Conservation (phyloP, 2,329 filamentous ascomycete genomes). For the Alternaria alternata region DNA sequence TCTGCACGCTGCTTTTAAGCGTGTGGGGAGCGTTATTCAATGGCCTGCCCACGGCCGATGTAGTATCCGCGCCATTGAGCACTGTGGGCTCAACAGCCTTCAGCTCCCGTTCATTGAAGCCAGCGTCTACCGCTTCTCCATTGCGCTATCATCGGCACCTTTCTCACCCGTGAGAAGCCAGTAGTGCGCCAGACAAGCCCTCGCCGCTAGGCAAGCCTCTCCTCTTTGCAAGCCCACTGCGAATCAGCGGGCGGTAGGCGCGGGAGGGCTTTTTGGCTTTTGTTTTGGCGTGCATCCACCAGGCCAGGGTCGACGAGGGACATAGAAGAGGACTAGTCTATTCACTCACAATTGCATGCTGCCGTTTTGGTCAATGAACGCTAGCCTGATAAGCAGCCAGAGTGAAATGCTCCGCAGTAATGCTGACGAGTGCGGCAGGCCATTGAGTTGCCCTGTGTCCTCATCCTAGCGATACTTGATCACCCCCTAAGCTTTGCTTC, state of each 20-base stretch:
- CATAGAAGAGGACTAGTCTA: constrained; percentile 22
- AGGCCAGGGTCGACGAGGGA: constrained; percentile 17
- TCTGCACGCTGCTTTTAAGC: constrained; percentile 41
- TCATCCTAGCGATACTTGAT: constrained; percentile 10
- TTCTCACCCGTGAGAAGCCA: constrained; percentile 26
- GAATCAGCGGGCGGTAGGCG: constrained; percentile 38
- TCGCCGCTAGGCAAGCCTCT: constrained; percentile 24
- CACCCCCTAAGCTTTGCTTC: constrained; percentile 12
- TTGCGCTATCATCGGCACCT: constrained; percentile 27
- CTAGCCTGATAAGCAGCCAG: constrained; percentile 28
- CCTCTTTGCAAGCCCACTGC: constrained; percentile 30
- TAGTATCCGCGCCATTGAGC: constrained; percentile 25
- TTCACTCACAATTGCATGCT: constrained; percentile 36
- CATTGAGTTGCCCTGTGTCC: constrained; percentile 18
- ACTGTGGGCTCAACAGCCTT: constrained; percentile 12
- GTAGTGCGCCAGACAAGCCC: constrained; percentile 23
- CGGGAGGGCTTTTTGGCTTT: constrained; percentile 39
- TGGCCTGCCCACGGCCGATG: constrained; percentile 23
- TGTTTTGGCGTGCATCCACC: constrained; percentile 37
- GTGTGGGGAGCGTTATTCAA: constrained; percentile 30
- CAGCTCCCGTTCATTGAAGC: constrained; percentile 10
- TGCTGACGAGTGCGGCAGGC: constrained; percentile 31
- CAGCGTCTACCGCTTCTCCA: constrained; percentile 26
- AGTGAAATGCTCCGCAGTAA: constrained; percentile 25
- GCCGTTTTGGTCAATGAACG: constrained; percentile 27